A percentile compares a stretch with the other conserved stretches of the same genome.
These are phyloP conservation scores for Metarhizium brunneum DNA, from an alignment of 2,329 filamentous ascomycete species.

Conservation along the genomic window DNA sequence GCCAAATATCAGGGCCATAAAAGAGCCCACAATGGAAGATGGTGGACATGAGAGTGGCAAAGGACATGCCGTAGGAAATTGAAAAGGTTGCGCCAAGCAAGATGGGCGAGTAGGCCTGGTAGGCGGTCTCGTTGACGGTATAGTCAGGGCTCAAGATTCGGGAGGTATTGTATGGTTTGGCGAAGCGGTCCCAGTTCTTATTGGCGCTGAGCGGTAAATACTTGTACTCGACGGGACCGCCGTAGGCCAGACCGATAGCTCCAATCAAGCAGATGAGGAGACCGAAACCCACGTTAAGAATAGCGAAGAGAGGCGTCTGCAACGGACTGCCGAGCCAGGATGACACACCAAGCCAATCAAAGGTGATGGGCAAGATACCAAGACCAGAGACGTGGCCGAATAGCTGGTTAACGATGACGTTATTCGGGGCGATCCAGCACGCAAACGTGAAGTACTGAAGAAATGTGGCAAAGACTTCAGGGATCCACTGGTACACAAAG, in stretches of 20 bases:
- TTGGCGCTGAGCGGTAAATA: slow-evolving; percentile 47
- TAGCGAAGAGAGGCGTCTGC: slow-evolving; percentile 48
- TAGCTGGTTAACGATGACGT: slow-evolving; percentile 51
- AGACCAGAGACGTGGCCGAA: slow-evolving; percentile 53
- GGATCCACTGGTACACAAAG: slow-evolving; percentile 48
- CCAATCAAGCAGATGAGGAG: slow-evolving; percentile 38
- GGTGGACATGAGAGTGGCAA: slow-evolving; percentile 43
- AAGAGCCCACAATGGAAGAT: slow-evolving; percentile 41
- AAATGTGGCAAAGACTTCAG: slow-evolving; percentile 46
- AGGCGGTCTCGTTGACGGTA: slow-evolving; percentile 43
- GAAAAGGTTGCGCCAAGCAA: slow-evolving; percentile 44
- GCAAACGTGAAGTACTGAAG: slow-evolving; percentile 49
- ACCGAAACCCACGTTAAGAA: slow-evolving; percentile 46
- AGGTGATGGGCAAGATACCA: slow-evolving; percentile 52
- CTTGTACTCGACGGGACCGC: slow-evolving; percentile 37
- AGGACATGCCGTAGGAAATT: slow-evolving; percentile 44
- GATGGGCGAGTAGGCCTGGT: slow-evolving; percentile 45
- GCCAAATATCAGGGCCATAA: slow-evolving; percentile 37
- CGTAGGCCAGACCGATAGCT: slow-evolving; percentile 43
- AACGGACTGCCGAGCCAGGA: slow-evolving; percentile 38
- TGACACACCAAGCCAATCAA: slow-evolving; percentile 50
- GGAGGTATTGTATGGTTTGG: slow-evolving; percentile 40
- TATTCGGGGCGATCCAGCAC: slow-evolving; percentile 53
- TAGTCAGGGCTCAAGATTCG: slow-evolving; percentile 41
- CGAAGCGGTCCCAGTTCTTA: slow-evolving; percentile 45